These are phyloP conservation scores for Paramecium primaurelia DNA, from an alignment of 73 alveolate species.

Conservation along the genomic window DNA sequence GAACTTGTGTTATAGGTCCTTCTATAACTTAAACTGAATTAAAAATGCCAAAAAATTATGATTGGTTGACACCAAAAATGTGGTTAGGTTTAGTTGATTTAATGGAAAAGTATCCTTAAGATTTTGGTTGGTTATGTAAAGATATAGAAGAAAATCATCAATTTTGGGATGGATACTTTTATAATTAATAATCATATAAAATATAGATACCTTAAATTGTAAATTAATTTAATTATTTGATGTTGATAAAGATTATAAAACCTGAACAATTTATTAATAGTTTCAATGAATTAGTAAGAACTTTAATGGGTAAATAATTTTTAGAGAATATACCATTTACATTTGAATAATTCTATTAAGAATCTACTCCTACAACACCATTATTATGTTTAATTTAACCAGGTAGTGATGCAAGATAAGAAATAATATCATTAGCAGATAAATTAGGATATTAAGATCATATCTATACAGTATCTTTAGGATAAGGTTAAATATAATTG, in stretches of 20 bases:
- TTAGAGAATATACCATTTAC: conserved; percentile 91
- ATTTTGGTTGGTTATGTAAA: conserved; percentile 49
- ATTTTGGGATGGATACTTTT: conserved; percentile 60
- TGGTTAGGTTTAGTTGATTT: conserved; percentile 92
- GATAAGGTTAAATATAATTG: conserved; percentile 89
- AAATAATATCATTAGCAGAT: background rate
- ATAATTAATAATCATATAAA: background rate
- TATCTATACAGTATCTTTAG: conserved; percentile 84
- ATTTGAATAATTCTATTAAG: conserved; percentile 85
- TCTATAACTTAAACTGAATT: conserved; percentile 72
- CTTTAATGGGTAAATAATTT: conserved; percentile 80
- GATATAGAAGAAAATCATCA: conserved; percentile 59
- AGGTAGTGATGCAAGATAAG: conserved; percentile 95
- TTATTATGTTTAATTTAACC: conserved; percentile 92
- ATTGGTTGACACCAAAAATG: conserved; percentile 88
- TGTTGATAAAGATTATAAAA: conserved; percentile 82
- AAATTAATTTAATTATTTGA: conserved; percentile 35
- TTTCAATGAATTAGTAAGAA: conserved; percentile 80
- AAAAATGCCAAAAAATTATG: conserved; percentile 79
- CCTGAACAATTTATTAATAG: conserved; percentile 96
- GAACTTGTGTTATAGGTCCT: conserved; percentile 95
- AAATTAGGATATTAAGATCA: background rate
- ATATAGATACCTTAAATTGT: conserved; percentile 62
- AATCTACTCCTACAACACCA: conserved; percentile 90
- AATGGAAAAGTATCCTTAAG: conserved; percentile 83